Base-by-base conservation (phyloP, 169 alveolate species). In the Plasmodium inui region DNA sequence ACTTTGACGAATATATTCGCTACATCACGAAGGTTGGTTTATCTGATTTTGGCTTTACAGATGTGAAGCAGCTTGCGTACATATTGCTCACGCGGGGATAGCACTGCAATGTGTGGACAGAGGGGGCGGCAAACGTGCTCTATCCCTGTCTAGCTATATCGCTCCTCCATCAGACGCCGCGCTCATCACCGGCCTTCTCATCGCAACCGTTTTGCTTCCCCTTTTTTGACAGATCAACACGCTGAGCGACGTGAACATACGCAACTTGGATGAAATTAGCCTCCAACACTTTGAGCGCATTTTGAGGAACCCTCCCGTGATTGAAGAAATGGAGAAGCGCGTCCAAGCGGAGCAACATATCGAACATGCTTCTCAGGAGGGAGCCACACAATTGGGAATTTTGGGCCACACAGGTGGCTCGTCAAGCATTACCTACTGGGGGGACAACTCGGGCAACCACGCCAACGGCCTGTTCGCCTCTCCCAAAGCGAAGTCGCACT, bases 11-110 rank as follows among this genome's bases (percentile, higher is more conserved):
- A 1, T 81, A 81, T n/a, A 81, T 81, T 26, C 34, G 32, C 0
- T 28, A 81, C 78, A 81, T 81, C 19, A 81, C 89, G 39, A 81
- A 81, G 89, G 89, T 81, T 81, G 17, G 57, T 3, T 46, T 46
- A 7, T 46, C 12, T 41, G 0, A 2, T 7, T 32, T 41, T 41
- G 50, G 0, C 50, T 41, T 12, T 0, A 3, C n/a, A 0, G 2
- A 12, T 46, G 57, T 46, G n/a, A 12, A 10, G 57, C 57, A 12
- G 17, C n/a, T n/a, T 44, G 55, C 1, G 57, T 46, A 12, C n/a
- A 46, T 46, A 5, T 4, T 46, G 57, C n/a, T 46, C 17, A 12
- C 57, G n/a, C 3, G 57, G n/a, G n/a, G 17, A 46, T 46, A 46
- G 6, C 57, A 46, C n/a, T 46, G 57, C n/a, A 46, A 12, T 46